Evolutionary conservation across 345 rosid genomes (phyloP), one percentile per base, ranked within the genome.

Genomic region (Euphorbia lathyris): DNA sequence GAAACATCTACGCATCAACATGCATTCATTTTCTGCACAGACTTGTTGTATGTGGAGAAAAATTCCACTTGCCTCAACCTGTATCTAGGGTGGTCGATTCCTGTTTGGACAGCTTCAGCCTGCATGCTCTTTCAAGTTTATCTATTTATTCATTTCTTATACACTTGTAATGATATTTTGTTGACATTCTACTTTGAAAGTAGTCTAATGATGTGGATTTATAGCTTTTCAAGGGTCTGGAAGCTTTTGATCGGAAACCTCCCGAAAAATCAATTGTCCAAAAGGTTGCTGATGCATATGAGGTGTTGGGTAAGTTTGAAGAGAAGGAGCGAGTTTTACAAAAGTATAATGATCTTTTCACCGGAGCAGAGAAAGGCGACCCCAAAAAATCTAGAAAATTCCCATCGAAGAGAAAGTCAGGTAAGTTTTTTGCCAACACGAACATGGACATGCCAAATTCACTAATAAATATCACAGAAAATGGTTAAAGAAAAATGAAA

Each of bases 211-310:
- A 72, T 23, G 69, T 72, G 70, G 32, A 65, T 29, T 26, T 30
- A 48, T 69, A 94, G 97, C 93, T 93, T 77, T 90, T 88, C 82
- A 87, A 83, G 83, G 87, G 84, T 53, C 77, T 91, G 71, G 97
- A 94, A 86, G 84, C 93, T 65, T 91, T 82, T 74, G 90, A 81
- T 66, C 90, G 98, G 32, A 85, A 85, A 76, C 97, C 96, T 68
- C 86, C 90, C 3, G 93, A 86, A 61, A 87, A 87, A 79, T 83
- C 90, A 48, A 65, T 90, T 30, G 84, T 91, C 66, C 88, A 83
- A 83, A 86, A 82, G 68, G 97, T 91, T 61, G 93, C 88, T 12
- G 83, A 94, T 81, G 90, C 96, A 45, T 91, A 87, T 65, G 97
- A 87, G 78, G 67, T 87, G 59, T 72, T 87, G 67, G 95, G 95